Evolutionary conservation across 192 early-diverging fungal genomes (phyloP), one percentile per base, ranked within the genome.

Genomic region (Entomortierella lignicola): DNA sequence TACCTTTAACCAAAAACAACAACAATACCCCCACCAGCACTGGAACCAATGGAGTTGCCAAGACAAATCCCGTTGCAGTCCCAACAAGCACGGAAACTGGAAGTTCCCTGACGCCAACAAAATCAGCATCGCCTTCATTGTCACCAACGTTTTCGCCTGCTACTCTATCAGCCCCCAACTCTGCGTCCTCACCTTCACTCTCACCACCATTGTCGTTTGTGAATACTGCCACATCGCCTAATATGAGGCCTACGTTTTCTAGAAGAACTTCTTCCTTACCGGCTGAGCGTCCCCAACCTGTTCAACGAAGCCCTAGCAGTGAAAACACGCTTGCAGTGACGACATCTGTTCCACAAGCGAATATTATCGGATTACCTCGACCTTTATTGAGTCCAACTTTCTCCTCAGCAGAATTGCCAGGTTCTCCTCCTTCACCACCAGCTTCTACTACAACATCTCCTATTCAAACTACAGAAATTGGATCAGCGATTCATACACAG

Each of bases 301-400:
- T 31, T 6, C 17, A 29, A 55, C 37, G n/a, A 8, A 32, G 4
- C 54, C 44, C 20, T 27, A 50, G 37, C n/a, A n/a, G n/a, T n/a
- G n/a, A n/a, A n/a, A 44, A 13, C 27, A 1, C 53, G 8, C 5
- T 11, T 23, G 18, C 69, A 4, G 59, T 56, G 2, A 68, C 66
- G 6, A 29, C 42, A 15, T 58, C 66, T 2, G 69, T 71, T 8
- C 50, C 69, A 5, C 48, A 63, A 37, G 55, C 59, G 4, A 72
- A 43, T 34, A 72, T 72, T 54, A 71, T 71, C 42, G 70, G 70
- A 47, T 47, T 72, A 2, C 70, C 70, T 29, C 60, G 70, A 23
- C 70, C 70, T 2, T n/a, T 72, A 5, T 44, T 63, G 15, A 63
- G 37, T 17, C 11, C 53, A 1, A 15, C 52, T 3, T 42, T 43